phyloP scores from a whole-genome alignment of 768 basidiomycete species.

The Russula earlei region DNA sequence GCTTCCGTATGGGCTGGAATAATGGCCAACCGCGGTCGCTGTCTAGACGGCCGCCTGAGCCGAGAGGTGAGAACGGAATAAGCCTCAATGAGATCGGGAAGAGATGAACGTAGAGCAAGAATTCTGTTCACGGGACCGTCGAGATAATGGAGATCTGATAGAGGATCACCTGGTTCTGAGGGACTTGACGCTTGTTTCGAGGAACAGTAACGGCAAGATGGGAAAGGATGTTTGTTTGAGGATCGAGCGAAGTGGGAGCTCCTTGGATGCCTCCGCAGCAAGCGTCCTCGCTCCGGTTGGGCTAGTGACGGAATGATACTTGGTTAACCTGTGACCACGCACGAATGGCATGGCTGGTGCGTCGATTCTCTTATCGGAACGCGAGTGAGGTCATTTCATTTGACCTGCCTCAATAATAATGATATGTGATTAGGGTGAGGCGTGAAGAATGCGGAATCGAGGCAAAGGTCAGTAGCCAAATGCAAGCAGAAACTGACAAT shows the following conservation, averaged over 20 bases:
- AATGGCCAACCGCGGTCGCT: constrained; percentile 58
- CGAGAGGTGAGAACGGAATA: constrained; percentile 65
- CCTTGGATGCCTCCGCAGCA: constrained; percentile 29
- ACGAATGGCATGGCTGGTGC: constrained; percentile 22
- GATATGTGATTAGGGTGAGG: too few species aligned
- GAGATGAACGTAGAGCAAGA: constrained; percentile 36
- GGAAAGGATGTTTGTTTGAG: constrained; percentile 44
- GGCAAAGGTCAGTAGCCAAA: too few species aligned
- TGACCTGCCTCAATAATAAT: too few species aligned
- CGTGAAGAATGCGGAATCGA: too few species aligned
- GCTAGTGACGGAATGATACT: constrained; percentile 35
- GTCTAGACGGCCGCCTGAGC: constrained; percentile 40
- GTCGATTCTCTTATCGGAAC: constrained; percentile 41
- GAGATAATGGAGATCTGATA: constrained; percentile 55
- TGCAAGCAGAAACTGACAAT: too few species aligned
- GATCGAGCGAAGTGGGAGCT: constrained; percentile 53
- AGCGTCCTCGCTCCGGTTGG: constrained; percentile 18
- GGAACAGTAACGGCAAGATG: constrained; percentile 31
- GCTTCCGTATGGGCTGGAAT: constrained; percentile 58
- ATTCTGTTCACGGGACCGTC: constrained; percentile 55
- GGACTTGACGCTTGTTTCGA: constrained; percentile 46
- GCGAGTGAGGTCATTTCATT: constrained; percentile 50
- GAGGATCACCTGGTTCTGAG: constrained; percentile 72
- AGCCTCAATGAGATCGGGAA: constrained; percentile 58
- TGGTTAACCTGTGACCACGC: constrained; percentile 44